phyloP scores from a whole-genome alignment of 148 eudicot species.

The Rhododendron henanense region DNA sequence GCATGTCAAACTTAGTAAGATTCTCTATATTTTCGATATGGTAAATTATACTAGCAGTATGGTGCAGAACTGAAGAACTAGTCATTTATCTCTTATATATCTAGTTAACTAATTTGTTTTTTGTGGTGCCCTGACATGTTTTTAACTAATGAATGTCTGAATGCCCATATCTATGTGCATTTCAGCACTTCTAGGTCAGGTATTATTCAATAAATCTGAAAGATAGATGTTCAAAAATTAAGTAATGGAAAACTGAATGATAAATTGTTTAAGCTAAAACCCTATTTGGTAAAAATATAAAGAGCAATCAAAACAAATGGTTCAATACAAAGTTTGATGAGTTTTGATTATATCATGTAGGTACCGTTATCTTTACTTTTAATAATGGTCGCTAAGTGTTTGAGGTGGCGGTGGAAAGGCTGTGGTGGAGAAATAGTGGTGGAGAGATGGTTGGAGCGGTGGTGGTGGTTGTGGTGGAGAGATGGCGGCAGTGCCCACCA shows the following conservation, averaged over 20 bases:
- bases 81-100: not conserved
- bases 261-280: not conserved
- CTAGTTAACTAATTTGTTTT: not conserved
- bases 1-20: not conserved
- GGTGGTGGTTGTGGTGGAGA: not conserved
- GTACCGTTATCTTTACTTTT: not conserved
- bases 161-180: not conserved
- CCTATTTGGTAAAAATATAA: not conserved
- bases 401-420: not conserved
- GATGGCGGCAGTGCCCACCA: not conserved
- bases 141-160: not conserved
- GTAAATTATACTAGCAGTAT: not conserved
- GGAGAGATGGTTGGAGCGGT: not conserved
- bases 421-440: not conserved
- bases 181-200: not conserved
- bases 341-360: not conserved
- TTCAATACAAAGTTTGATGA: not conserved
- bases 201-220: not conserved
- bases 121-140: not conserved
- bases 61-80: not conserved
- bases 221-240: not conserved
- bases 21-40: not conserved
- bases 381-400: not conserved
- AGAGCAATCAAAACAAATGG: not conserved
- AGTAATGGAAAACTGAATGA: not conserved